These are phyloP conservation scores for Ambrosia artemisiifolia DNA, from an alignment of 129 eudicot species.

Conservation along the genomic window DNA sequence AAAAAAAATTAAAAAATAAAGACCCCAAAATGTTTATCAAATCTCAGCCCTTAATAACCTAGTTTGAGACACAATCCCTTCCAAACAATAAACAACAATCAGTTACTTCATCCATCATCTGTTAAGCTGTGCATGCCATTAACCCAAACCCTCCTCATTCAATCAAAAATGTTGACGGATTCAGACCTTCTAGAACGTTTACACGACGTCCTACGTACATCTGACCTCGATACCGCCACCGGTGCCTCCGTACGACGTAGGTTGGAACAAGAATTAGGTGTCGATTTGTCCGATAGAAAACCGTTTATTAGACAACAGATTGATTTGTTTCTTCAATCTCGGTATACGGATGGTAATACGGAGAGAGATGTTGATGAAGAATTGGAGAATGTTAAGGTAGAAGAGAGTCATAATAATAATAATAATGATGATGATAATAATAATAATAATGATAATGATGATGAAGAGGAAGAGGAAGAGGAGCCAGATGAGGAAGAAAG, in stretches of 20 bases:
- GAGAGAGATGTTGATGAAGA: conserved; percentile 1
- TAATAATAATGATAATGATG: too few relatives aligned
- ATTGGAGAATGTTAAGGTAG: conserved; percentile 22
- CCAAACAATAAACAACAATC: conserved; percentile 9
- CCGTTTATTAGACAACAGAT: conserved; percentile 44
- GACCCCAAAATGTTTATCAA: too few relatives aligned
- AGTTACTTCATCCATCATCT: neutral
- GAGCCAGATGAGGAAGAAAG: conserved; percentile 18
- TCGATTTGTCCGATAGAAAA: conserved; percentile 51
- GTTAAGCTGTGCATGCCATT: neutral
- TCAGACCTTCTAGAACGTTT: conserved; percentile 45
- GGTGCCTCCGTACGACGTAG: conserved; percentile 53
- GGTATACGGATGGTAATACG: neutral
- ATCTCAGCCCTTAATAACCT: neutral
- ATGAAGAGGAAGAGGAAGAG: conserved; percentile 17
- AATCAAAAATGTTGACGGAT: conserved; percentile 52
- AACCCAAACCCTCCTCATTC: neutral
- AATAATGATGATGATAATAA: too few relatives aligned
- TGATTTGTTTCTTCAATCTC: conserved; percentile 36
- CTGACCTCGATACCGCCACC: conserved; percentile 64
- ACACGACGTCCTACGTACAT: conserved; percentile 43
- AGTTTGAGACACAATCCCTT: neutral
- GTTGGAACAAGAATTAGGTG: conserved; percentile 45
- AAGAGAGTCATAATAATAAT: conserved; percentile 15
- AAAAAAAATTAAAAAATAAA: too few relatives aligned